These are phyloP conservation scores for Phaeolepiota aurea DNA, from an alignment of 768 basidiomycete species.

Conservation along the genomic window DNA sequence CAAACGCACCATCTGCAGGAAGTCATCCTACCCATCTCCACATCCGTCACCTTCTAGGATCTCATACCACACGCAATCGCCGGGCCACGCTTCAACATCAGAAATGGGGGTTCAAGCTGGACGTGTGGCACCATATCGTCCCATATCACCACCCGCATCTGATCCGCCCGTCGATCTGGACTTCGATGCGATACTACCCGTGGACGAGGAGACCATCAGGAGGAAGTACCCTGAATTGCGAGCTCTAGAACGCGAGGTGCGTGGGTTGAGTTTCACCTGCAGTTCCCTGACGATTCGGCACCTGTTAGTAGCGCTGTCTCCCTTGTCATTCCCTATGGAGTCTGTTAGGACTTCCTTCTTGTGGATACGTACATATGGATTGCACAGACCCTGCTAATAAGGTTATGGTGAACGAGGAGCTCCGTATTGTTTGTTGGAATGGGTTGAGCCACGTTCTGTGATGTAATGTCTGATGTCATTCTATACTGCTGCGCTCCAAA, in stretches of 20 bases:
- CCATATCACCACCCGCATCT: neutral
- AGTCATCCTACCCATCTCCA: too few relatives aligned
- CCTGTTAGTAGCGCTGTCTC: neutral
- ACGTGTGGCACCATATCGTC: too few relatives aligned
- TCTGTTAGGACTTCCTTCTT: neutral
- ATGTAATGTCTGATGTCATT: too few relatives aligned
- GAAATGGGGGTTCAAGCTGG: too few relatives aligned
- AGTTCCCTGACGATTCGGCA: too few relatives aligned
- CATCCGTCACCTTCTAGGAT: too few relatives aligned
- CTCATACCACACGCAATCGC: too few relatives aligned
- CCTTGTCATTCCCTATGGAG: neutral
- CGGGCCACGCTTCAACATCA: too few relatives aligned
- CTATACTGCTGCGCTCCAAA: too few relatives aligned
- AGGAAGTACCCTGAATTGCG: neutral
- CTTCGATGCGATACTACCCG: neutral
- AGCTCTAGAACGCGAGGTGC: neutral
- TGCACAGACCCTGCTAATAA: neutral
- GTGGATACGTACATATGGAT: neutral
- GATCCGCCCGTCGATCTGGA: neutral
- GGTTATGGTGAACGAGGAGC: neutral
- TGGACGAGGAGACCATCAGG: neutral
- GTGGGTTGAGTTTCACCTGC: too few relatives aligned
- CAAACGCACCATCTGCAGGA: too few relatives aligned
- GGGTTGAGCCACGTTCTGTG: too few relatives aligned
- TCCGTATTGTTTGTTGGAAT: neutral